Evolutionary conservation across 1,139 yeast species (phyloP), one percentile per base, ranked within the genome.

Genomic region (Geotrichum bryndzae): DNA sequence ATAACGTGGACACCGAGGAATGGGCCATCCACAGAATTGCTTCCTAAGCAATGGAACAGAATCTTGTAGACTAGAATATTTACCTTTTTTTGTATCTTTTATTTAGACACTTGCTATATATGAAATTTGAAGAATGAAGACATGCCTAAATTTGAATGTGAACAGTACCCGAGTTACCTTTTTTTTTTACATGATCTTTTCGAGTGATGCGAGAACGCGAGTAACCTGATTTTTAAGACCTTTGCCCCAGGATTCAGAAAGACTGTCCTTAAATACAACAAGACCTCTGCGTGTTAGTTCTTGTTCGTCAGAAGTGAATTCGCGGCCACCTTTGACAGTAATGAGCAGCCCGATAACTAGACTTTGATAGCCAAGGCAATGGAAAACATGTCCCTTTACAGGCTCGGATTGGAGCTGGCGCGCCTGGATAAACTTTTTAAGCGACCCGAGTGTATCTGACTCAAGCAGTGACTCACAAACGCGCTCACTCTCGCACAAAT

Each of bases 21-120:
- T 92, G 96, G 96, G 75, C 79, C 53, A 70, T 87, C 31, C 76
- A 79, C 53, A 83, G 97, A 75, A 76, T 91, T 56, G 90, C 96
- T 3, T 96, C 97, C 67, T 90, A 63, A 57, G 33, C 35, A 41
- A 23, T 50, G n/a, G 15, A 35, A 5, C 48, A n/a, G 22, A 10
- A n/a, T n/a, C 5, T 15, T 25, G 29, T 48, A 50, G 33, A 29
- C 18, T 22, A 25, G 31, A 13, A 5, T 27, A 50, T 25, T 48
- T 25, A 22, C 8, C 33, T 50, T 29, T 15, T n/a, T 27, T 27
- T 29, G 53, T 27, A 27, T 27, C 53, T 50, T 2, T 15, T 11
- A 29, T 27, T 50, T 13, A 50, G 53, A 50, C n/a, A 15, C 31
- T 29, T 15, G n/a, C n/a, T 22, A 29, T 15, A 6, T 50, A 50